Conservation (phyloP, 2,329 filamentous ascomycete genomes). For the Exophiala viscosa region DNA sequence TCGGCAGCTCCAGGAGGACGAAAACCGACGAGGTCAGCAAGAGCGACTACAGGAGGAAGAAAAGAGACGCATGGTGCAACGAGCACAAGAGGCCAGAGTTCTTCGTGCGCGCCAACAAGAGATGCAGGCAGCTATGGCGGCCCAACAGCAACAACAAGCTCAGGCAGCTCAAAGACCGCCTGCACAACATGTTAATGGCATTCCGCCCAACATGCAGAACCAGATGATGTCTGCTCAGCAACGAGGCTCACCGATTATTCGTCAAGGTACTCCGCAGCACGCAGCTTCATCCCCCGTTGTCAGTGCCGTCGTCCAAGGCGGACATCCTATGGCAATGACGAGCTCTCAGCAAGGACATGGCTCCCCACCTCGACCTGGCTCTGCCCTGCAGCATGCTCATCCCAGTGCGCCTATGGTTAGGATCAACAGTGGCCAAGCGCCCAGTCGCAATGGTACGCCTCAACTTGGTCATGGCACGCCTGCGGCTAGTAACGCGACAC, state of each 20-base stretch:
- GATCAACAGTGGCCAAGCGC: constrained; percentile 43
- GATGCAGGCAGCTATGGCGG: constrained; percentile 39
- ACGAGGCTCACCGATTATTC: constrained; percentile 46
- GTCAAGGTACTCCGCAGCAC: constrained; percentile 45
- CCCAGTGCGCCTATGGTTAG: constrained; percentile 45
- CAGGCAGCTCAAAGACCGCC: constrained; percentile 40
- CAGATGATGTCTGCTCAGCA: constrained; percentile 38
- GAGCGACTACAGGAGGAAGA: constrained; percentile 49
- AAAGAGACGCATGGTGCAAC: constrained; percentile 42
- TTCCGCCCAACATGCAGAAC: constrained; percentile 40
- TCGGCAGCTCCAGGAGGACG: constrained; percentile 48
- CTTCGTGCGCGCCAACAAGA: constrained; percentile 34
- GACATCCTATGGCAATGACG: constrained; percentile 42
- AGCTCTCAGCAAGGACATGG: constrained; percentile 45
- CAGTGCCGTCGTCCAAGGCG: constrained; percentile 35
- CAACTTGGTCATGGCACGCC: constrained; percentile 47
- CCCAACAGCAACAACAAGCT: constrained; percentile 35
- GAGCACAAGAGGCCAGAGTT: constrained; percentile 30
- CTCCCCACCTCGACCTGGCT: constrained; percentile 44
- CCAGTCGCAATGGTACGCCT: constrained; percentile 46
- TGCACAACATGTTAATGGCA: constrained; percentile 52
- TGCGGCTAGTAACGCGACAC: constrained; percentile 45
- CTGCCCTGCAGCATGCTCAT: constrained; percentile 46
- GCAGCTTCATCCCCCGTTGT: constrained; percentile 45
- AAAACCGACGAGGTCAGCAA: constrained; percentile 46